Evolutionary conservation across 345 rosid genomes (phyloP).

Genomic region (Citrus australasica): DNA sequence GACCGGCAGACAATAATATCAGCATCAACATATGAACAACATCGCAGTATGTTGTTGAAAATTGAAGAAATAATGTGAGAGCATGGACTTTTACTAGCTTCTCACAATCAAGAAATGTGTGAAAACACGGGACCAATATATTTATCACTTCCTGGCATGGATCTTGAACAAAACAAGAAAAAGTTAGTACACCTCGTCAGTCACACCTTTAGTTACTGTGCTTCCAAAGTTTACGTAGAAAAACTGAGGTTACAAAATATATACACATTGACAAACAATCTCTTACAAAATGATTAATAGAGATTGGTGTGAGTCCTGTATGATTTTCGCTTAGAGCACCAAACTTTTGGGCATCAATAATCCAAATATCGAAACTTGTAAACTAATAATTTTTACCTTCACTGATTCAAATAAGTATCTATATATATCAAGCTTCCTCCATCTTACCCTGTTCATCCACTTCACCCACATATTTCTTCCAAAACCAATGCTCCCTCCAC

Average conservation of each 20-base stretch:
- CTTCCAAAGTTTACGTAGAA: neutral
- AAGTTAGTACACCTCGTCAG: no score
- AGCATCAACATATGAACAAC: neutral
- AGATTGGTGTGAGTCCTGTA: neutral
- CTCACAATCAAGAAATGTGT: no score
- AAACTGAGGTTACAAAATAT: neutral
- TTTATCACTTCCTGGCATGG: no score
- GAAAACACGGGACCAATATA: no score
- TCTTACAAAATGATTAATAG: neutral
- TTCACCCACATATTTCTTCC: slow-evolving; percentile 35
- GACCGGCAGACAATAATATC: neutral
- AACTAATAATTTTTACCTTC: neutral
- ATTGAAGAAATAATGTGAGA: no score
- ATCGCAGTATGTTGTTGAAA: neutral
- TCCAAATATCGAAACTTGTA: neutral
- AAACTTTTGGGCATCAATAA: neutral
- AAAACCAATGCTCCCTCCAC: slow-evolving; percentile 48
- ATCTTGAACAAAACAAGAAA: no score
- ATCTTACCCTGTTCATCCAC: neutral
- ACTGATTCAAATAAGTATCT: no score
- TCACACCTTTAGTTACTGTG: neutral
- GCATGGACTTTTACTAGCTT: no score
- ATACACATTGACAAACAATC: neutral
- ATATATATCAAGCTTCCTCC: neutral
- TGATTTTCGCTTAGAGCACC: neutral